A percentile compares a stretch with the other conserved stretches of the same genome.
Conservation (phyloP, 2,329 filamentous ascomycete genomes). For the Pseudovirgaria hyperparasitica region DNA sequence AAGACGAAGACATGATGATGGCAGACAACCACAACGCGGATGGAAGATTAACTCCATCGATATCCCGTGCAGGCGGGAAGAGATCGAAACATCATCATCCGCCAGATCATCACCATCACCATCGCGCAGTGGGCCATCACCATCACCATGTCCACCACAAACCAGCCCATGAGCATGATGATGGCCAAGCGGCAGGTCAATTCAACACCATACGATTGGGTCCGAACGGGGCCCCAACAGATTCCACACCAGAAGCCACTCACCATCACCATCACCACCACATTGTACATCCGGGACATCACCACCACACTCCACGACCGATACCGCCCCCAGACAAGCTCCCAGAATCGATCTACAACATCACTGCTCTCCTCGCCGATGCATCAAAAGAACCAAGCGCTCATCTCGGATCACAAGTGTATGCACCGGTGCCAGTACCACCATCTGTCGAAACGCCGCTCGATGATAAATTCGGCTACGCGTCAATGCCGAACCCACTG, state of each 20-base stretch:
- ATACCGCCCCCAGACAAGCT: conserved; percentile 40
- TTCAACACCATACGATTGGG: conserved; percentile 12
- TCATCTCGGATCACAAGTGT: conserved; percentile 76
- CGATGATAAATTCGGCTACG: conserved; percentile 44
- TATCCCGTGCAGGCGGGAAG: conserved; percentile 53
- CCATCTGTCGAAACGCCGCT: conserved; percentile 27
- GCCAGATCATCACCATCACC: conserved; percentile 50
- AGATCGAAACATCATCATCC: conserved; percentile 38
- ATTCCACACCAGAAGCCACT: conserved; percentile 12
- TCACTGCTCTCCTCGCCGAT: conserved; percentile 50
- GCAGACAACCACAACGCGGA: conserved; percentile 55
- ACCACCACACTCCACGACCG: conserved; percentile 19
- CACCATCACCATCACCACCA: conserved; percentile 27
- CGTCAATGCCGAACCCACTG: conserved; percentile 54
- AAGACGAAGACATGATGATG: conserved; percentile 58
- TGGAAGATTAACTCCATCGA: conserved; percentile 48
- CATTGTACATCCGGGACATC: conserved; percentile 21
- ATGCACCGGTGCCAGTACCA: conserved; percentile 51
- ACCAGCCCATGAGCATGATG: no score
- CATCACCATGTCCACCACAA: conserved; percentile 24
- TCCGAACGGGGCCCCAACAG: conserved; percentile 18
- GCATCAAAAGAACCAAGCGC: conserved; percentile 58
- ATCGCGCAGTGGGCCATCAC: no score
- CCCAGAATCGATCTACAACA: conserved; percentile 47
- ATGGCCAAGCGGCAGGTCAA: no score